Base-by-base conservation (phyloP, 768 basidiomycete species). In the Thelephora ganbajun region DNA sequence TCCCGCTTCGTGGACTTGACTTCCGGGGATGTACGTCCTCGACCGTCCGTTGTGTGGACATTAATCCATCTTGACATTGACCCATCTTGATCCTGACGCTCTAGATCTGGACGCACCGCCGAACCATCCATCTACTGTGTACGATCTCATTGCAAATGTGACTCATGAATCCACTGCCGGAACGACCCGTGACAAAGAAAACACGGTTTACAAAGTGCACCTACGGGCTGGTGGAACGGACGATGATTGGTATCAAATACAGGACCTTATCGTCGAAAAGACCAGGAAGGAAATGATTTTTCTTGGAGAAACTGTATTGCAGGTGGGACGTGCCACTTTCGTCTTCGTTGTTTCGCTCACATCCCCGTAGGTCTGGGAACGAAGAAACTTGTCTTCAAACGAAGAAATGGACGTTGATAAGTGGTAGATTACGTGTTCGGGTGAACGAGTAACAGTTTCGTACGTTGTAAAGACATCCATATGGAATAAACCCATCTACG, bases 211-310 rank as follows among this genome's bases (percentile, higher is more conserved):
- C 88, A 97, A 98, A 63, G 83, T 80, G 23, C 86, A 93, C 64
- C 72, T 92, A 45, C 76, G 83, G 50, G 80, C 79, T 44, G 82
- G 80, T 13, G 84, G 80, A 33, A 86, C 92, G 52, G 73, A 69
- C 44, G 93, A 97, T 64, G 89, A 84, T 60, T 98, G 96, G 96
- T 85, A 88, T 62, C 82, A 90, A 69, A 83, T 98, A 44, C 91
- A 97, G 64, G 94, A 99, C 67, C 70, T 99, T 49, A 86, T 93
- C 51, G 93, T 99, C 9, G 85, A 91, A 61, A 93, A 98, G 59
- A 86, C 89, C n/a, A 72, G 91, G 50, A 90, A 87, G 63, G 91
- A 96, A 60, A 92, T 99, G 89, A 94, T 99, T 47, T 92, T 96
- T 61, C 69, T 99, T 33, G 94, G 93, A 22, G 96, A 98, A 63